Base-by-base conservation (phyloP, 1,284 basidiomycete genomes). In the Melampsora larici-populina region DNA sequence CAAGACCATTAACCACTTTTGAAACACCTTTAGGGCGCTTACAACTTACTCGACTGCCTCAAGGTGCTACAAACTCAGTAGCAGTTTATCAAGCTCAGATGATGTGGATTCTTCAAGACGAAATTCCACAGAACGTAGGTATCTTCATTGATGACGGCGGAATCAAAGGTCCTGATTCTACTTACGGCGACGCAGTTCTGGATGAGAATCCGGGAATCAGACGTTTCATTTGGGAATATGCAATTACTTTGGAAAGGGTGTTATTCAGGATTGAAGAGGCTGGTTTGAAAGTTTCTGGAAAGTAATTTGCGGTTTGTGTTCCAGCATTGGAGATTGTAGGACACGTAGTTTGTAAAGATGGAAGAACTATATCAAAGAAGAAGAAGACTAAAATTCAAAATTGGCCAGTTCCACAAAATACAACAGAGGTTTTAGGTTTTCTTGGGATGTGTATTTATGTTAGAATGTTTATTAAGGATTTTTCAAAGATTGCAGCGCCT, bases 311-410 rank as follows among this genome's bases (percentile, higher is more conserved):
- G 5, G 17, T 11, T 3, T 64, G 62, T 51, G 71, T 73, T 5
- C 71, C 43, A 17, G 71, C n/a, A 29, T 48, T 73, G 15, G 71
- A 73, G 24, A 73, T 73, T 26, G 71, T 73, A n/a, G 71, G 71
- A 26, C 62, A 73, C 49, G 71, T 73, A 17, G 71, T 73, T 15
- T 64, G 60, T 36, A 36, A 36, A 36, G 36, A n/a, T n/a, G n/a
- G n/a, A n/a, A n/a, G n/a, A n/a, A n/a, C n/a, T n/a, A n/a, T n/a
- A n/a, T n/a, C n/a, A n/a, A n/a, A n/a, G n/a, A n/a, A n/a, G n/a
- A n/a, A n/a, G n/a, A n/a, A n/a, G n/a, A n/a, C n/a, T n/a, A n/a
- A n/a, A n/a, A n/a, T n/a, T n/a, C n/a, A n/a, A n/a, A n/a, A n/a
- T n/a, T n/a, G n/a, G n/a, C n/a, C 36, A 36, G 36, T 36, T 36